phyloP scores from a whole-genome alignment of 2,329 filamentous ascomycete species.

The Teratosphaeria destructans region DNA sequence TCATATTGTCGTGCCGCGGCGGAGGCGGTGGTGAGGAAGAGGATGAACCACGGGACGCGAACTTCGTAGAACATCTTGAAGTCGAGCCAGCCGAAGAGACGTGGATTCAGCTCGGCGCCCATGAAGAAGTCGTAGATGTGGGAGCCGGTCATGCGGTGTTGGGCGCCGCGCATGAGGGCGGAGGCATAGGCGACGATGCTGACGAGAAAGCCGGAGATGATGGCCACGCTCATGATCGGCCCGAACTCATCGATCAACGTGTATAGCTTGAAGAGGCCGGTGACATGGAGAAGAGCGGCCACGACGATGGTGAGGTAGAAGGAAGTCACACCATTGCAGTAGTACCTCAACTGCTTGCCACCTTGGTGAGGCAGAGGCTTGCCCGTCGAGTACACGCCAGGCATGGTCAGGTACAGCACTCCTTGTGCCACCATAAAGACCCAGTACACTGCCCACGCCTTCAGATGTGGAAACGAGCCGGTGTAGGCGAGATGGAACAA shows the following conservation, averaged over 20 bases:
- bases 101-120: slow-evolving; percentile 76
- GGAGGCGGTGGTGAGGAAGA: slow-evolving; percentile 67
- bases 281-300: slow-evolving; percentile 64
- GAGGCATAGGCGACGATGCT: slow-evolving; percentile 79
- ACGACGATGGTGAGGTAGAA: slow-evolving; percentile 77
- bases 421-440: slow-evolving; percentile 78
- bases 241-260: slow-evolving; percentile 93
- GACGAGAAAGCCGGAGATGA: slow-evolving; percentile 78
- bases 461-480: slow-evolving; percentile 69
- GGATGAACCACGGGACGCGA: slow-evolving; percentile 82
- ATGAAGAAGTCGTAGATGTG: slow-evolving; percentile 84
- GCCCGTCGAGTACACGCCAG: slow-evolving; percentile 78
- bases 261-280: slow-evolving; percentile 78
- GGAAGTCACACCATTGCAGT: slow-evolving; percentile 80
- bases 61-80: slow-evolving; percentile 97
- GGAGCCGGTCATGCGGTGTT: slow-evolving; percentile 85
- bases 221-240: slow-evolving; percentile 82
- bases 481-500: slow-evolving; percentile 65
- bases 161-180: slow-evolving; percentile 64
- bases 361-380: slow-evolving; percentile 75
- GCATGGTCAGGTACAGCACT: slow-evolving; percentile 71
- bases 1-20: slow-evolving; percentile 77
- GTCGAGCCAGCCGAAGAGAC: slow-evolving; percentile 65
- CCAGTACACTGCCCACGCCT: slow-evolving; percentile 94
- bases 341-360: slow-evolving; percentile 83